Percentiles rank a stretch among this genome's conserved stretches.
Evolutionary conservation across 768 basidiomycete species (phyloP).

Genomic region (Hemileccinum impolitum): DNA sequence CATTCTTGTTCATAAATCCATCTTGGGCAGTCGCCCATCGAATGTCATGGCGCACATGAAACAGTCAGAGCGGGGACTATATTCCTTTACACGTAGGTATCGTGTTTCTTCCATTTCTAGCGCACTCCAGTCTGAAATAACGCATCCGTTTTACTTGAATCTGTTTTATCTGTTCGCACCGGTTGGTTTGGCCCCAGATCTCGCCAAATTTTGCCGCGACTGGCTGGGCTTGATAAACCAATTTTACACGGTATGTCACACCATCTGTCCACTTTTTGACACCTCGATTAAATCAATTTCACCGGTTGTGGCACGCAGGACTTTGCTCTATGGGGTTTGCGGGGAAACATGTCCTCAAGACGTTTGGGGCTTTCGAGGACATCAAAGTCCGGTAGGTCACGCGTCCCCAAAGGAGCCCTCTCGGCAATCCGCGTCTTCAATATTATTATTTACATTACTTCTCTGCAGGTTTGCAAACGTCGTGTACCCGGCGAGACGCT

Average conservation of each 20-base stretch:
- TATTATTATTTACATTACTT: too few species aligned
- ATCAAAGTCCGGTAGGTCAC: slow-evolving; percentile 85
- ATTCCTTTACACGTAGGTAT: slow-evolving; percentile 82
- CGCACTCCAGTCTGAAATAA: slow-evolving; percentile 4
- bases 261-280: neutral
- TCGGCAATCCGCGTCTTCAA: too few species aligned
- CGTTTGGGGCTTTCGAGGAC: slow-evolving; percentile 81
- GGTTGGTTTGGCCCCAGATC: slow-evolving; percentile 49
- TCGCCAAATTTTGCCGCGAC: slow-evolving; percentile 91
- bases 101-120: neutral
- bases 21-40: slow-evolving; percentile 1
- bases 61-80: slow-evolving; percentile 81
- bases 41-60: neutral
- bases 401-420: too few species aligned
- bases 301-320: slow-evolving; percentile 35
- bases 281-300: neutral
- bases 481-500: slow-evolving; percentile 94
- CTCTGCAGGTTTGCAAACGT: slow-evolving; percentile 73
- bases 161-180: neutral
- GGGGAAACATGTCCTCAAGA: slow-evolving; percentile 87
- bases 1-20: neutral
- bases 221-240: slow-evolving; percentile 91
- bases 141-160: neutral
- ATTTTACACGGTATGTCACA: slow-evolving; percentile 60
- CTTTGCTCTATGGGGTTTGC: slow-evolving; percentile 92